Percentiles rank a stretch among this genome's conserved stretches.
These are phyloP conservation scores for Fusarium sacchari DNA, from an alignment of 2,329 filamentous ascomycete species.

Conservation along the genomic window DNA sequence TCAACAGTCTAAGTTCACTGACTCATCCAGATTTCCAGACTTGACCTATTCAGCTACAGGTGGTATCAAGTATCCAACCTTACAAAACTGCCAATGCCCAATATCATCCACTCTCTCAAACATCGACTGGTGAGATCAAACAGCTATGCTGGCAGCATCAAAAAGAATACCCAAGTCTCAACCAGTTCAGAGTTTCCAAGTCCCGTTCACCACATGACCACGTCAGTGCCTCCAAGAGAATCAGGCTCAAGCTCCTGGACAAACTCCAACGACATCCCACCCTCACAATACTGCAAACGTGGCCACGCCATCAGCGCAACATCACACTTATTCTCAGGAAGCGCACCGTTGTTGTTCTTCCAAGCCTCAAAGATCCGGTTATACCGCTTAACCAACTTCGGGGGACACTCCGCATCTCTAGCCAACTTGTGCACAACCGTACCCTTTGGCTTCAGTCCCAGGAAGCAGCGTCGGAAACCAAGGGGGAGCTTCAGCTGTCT, in stretches of 20 bases:
- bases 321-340: background rate
- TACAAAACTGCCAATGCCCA: background rate
- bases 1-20: no score
- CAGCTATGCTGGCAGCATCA: background rate
- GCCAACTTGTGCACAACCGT: background rate
- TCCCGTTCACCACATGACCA: fast-evolving
- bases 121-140: background rate
- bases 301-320: background rate
- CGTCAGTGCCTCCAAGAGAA: background rate
- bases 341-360: background rate
- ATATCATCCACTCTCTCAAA: background rate
- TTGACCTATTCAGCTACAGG: background rate
- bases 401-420: background rate
- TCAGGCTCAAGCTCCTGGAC: background rate
- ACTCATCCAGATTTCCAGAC: background rate
- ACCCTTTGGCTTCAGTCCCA: background rate
- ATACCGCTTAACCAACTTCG: background rate
- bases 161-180: background rate
- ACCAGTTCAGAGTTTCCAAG: background rate
- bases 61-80: background rate
- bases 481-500: background rate
- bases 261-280: background rate
- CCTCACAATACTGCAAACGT: background rate
- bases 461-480: background rate
- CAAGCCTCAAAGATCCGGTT: background rate